Percentiles rank a stretch among this genome's conserved stretches.
phyloP scores from a whole-genome alignment of 345 rosid species.

The Lenwebbia sp. region DNA sequence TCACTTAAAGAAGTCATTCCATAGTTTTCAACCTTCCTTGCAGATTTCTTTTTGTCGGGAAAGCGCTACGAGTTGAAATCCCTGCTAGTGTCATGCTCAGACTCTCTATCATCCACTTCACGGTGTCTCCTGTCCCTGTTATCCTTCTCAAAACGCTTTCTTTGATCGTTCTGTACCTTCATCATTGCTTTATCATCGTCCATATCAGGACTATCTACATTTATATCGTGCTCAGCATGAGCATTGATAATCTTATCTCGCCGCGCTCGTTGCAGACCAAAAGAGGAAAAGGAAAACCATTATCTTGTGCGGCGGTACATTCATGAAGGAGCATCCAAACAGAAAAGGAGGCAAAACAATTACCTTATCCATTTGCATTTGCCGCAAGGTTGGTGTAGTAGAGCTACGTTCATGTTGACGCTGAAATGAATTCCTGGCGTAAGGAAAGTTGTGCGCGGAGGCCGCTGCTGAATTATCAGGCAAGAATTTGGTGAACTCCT shows the following conservation, averaged over 20 bases:
- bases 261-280: constrained; percentile 48
- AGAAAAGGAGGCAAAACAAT: not conserved
- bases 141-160: constrained; percentile 71
- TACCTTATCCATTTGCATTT: constrained; percentile 61
- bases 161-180: constrained; percentile 68
- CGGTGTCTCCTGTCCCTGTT: constrained; percentile 54
- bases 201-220: constrained; percentile 67
- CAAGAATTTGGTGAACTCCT: constrained; percentile 67
- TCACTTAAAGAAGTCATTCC: constrained; percentile 51
- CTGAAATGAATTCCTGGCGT: constrained; percentile 40
- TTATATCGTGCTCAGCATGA: constrained; percentile 54
- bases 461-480: constrained; percentile 54
- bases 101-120: constrained; percentile 64
- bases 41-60: constrained; percentile 57
- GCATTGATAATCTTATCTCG: constrained; percentile 46
- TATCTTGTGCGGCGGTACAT: not conserved
- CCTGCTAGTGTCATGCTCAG: constrained; percentile 50
- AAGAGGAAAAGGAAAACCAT: not conserved
- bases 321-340: not conserved
- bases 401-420: constrained; percentile 46
- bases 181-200: constrained; percentile 55
- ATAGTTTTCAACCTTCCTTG: constrained; percentile 56
- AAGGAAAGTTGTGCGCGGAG: constrained; percentile 25
- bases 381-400: constrained; percentile 33
- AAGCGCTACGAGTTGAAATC: constrained; percentile 41